A percentile compares a stretch with the other conserved stretches of the same genome.
These are phyloP conservation scores for Avena insularis DNA, from an alignment of 176 grass and related monocot genomes.

Conservation along the genomic window DNA sequence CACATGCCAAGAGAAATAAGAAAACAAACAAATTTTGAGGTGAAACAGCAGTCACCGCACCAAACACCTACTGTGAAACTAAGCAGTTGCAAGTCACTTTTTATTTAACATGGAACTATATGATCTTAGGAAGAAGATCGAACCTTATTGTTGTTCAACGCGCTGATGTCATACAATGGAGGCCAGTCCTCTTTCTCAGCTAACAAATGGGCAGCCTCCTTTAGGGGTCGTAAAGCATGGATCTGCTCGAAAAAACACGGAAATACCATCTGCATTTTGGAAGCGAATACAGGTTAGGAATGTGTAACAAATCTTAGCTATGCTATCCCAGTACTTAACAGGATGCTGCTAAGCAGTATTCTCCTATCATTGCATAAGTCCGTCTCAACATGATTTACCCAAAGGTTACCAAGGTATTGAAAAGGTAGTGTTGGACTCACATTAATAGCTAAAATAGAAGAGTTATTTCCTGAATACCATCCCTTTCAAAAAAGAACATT, in stretches of 20 bases:
- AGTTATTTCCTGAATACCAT: background rate
- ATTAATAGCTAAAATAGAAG: slow-evolving; percentile 4
- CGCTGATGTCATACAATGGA: slow-evolving; percentile 64
- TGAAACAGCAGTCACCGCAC: background rate
- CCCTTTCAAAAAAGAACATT: background rate
- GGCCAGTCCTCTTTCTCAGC: slow-evolving; percentile 78
- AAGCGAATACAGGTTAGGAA: background rate
- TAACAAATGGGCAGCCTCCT: slow-evolving; percentile 83
- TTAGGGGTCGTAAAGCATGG: slow-evolving; percentile 63
- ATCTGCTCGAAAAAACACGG: slow-evolving; percentile 92
- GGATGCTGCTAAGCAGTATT: background rate
- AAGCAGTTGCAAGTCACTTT: background rate
- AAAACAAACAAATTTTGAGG: background rate
- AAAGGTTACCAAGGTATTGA: background rate
- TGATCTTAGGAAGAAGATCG: background rate
- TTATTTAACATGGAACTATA: background rate
- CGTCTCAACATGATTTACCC: background rate
- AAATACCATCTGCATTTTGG: slow-evolving; percentile 68
- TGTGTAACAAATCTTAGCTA: background rate
- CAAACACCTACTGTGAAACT: background rate
- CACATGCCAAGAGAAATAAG: background rate
- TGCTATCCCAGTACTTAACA: background rate
- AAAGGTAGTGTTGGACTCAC: background rate
- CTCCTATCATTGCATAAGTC: background rate
- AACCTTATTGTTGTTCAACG: slow-evolving; percentile 89